Evolutionary conservation across 257 asterid genomes (phyloP).

Genomic region (Perilla frutescens): DNA sequence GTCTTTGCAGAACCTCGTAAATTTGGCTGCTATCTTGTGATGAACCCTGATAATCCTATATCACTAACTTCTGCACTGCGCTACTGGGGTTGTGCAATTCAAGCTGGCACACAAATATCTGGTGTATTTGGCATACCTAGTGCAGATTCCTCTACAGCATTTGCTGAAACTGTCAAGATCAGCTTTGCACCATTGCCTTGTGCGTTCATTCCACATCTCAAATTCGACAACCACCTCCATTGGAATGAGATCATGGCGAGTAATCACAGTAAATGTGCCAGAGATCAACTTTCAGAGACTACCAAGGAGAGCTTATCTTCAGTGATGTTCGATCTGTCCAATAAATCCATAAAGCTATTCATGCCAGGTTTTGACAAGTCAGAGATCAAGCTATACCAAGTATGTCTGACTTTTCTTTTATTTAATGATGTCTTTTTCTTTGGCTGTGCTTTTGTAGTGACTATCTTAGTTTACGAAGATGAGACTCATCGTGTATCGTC

Average conservation of each 20-base stretch:
- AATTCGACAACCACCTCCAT: constrained; percentile 40
- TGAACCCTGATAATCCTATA: constrained; percentile 60
- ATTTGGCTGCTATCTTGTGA: constrained; percentile 81
- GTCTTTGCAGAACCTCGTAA: constrained; percentile 59
- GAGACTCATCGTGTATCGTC: no score
- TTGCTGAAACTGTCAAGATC: constrained; percentile 37
- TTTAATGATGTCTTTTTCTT: not conserved
- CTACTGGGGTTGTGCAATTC: constrained; percentile 93
- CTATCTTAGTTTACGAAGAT: no score
- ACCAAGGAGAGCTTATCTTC: constrained; percentile 41
- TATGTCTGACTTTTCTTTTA: constrained; percentile 32
- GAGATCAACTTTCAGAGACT: constrained; percentile 52
- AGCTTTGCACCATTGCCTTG: constrained; percentile 69
- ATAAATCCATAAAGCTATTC: constrained; percentile 76
- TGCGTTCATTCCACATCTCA: constrained; percentile 64
- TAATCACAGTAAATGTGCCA: constrained; percentile 56
- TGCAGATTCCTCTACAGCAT: constrained; percentile 36
- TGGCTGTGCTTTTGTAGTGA: not conserved
- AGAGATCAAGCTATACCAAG: constrained; percentile 95
- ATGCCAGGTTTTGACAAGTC: constrained; percentile 99
- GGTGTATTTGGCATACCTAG: constrained; percentile 68
- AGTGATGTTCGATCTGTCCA: constrained; percentile 61
- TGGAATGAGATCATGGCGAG: constrained; percentile 64
- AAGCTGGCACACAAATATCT: constrained; percentile 82
- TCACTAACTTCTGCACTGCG: constrained; percentile 72